Conservation (phyloP, 768 basidiomycete species). For the Psilocybe cyanescens region DNA sequence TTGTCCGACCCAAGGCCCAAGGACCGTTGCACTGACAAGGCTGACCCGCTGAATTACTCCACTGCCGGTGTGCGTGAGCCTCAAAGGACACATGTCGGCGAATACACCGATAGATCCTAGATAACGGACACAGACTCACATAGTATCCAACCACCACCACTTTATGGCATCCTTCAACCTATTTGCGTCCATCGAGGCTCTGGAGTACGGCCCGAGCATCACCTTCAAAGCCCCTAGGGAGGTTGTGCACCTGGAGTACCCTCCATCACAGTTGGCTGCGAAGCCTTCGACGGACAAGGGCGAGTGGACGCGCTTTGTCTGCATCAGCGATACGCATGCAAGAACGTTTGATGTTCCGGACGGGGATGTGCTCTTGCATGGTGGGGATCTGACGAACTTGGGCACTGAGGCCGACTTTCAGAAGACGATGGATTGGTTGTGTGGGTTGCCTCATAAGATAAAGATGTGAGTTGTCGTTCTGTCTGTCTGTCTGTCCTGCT, state of each 20-base stretch:
- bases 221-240: constrained; percentile 16
- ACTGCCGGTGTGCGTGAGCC: too few species aligned
- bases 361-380: constrained; percentile 70
- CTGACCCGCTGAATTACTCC: too few species aligned
- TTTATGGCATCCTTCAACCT: background rate
- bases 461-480: constrained; percentile 55
- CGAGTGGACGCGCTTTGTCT: constrained; percentile 61
- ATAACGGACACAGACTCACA: background rate
- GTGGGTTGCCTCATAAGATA: constrained; percentile 52
- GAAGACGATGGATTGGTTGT: constrained; percentile 62
- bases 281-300: constrained; percentile 32
- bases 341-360: constrained; percentile 49
- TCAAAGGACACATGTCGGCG: too few species aligned
- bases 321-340: constrained; percentile 63
- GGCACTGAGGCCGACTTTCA: constrained; percentile 50
- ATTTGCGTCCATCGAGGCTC: background rate
- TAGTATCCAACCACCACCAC: background rate
- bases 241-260: constrained; percentile 43
- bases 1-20: too few species aligned
- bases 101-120: background rate
- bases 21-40: too few species aligned
- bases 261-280: constrained; percentile 29
- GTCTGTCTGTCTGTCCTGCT: background rate
- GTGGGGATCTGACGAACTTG: constrained; percentile 62
- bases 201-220: constrained; percentile 6